Evolutionary conservation across 495 filamentous ascomycete species (phyloP), one percentile per base, ranked within the genome.

Genomic region (Penicillium tannophilum): DNA sequence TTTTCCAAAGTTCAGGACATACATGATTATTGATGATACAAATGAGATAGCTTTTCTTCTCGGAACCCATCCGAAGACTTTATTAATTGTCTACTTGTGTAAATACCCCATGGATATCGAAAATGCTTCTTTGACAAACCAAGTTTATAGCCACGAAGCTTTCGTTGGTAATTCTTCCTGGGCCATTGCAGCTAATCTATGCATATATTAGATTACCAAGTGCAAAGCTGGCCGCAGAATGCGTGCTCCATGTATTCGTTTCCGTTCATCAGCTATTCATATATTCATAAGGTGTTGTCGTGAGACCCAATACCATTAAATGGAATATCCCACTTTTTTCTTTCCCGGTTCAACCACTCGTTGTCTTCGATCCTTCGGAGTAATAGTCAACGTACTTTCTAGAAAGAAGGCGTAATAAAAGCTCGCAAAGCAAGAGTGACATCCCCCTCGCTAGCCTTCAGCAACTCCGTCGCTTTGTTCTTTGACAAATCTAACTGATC

Each of bases 401-500:
- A 58, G 39, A 74, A 67, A 44, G 72, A 57, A 2, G 79, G 73
- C 11, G 75, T 71, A 36, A 89, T 74, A 62, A 81, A 88, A 9
- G 88, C 88, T 60, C 66, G 83, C 73, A 96, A 81, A 3, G 92
- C 90, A 68, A 80, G 80, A 10, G 83, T 82, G 2, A 84, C 85
- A 75, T 94, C 84, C 0, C 92, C 92, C 39, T 93, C 90, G 66
- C 93, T 80, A n/a, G 82, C 74, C 70, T 84, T 88, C 41, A 97
- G 81, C 54, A 96, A 71, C 48, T 97, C 92, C 14, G 90, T 95
- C 2, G 92, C 92, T 70, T 92, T 94, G 6, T 67, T 61, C 72
- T 94, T 96, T 14, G 77, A 82, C 30, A 97, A 69, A 45, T 95
- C 91, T 47, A 96, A 74, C 68, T 96, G 82, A 9, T 92, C 88